Evolutionary conservation across 345 rosid genomes (phyloP).

Genomic region (Gossypium bickii): DNA sequence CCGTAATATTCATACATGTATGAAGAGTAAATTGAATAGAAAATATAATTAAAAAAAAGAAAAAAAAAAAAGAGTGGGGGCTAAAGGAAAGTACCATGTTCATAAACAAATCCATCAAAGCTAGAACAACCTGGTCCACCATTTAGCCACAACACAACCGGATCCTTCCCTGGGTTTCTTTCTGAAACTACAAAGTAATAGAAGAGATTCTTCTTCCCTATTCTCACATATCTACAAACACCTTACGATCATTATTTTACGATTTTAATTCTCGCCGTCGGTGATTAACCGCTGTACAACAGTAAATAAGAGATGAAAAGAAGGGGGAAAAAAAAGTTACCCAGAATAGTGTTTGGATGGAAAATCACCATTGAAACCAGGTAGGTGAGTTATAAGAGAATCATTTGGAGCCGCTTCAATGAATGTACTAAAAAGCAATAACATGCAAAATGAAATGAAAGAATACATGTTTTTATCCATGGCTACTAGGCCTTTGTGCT

Average conservation of each 20-base stretch:
- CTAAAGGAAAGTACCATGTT: constrained; percentile 27
- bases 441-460: constrained; percentile 6
- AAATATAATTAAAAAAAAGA: neutral
- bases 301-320: no score
- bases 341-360: constrained; percentile 46
- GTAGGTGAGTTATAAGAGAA: constrained; percentile 23
- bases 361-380: constrained; percentile 34
- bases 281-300: no score
- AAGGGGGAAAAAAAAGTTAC: neutral
- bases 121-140: constrained; percentile 58
- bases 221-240: constrained; percentile 32
- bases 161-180: constrained; percentile 28
- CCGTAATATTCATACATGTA: neutral
- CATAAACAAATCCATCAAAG: constrained; percentile 42
- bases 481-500: neutral
- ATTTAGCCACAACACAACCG: constrained; percentile 46
- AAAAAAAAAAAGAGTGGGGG: neutral
- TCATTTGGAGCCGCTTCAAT: constrained; percentile 11
- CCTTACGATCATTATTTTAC: neutral
- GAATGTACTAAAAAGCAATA: constrained; percentile 7
- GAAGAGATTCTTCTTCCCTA: constrained; percentile 30
- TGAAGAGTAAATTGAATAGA: no score
- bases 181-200: constrained; percentile 41
- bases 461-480: constrained; percentile 14
- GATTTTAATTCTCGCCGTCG: no score